Base-by-base conservation (phyloP, 768 basidiomycete genomes). In the Daedaleopsis sinensis region DNA sequence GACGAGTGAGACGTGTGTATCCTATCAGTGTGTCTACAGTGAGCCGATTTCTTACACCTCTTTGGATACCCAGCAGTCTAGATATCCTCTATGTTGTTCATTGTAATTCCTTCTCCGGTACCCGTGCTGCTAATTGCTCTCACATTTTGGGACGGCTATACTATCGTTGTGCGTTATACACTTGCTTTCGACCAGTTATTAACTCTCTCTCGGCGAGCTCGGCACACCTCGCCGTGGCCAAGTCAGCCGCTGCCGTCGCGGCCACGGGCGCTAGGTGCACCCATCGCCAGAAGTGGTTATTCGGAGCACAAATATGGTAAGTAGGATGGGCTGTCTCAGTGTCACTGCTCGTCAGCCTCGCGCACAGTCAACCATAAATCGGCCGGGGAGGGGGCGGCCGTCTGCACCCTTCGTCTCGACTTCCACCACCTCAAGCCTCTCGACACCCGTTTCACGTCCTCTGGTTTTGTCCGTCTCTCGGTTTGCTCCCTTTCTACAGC, bases 1-100 rank as follows among this genome's bases (percentile, higher is more conserved):
- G 76, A 77, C 52, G 81, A 77, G 60, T 71, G 68, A 68, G 59
- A 63, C 27, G 53, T 65, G 63, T 61, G 53, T 54, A 44, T 57
- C 57, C 23, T 39, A 54, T 63, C 35, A 42, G 21, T 32, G 52
- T 65, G 36, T 56, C 50, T 43, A 55, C 43, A 55, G 55, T 52
- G 35, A n/a, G 46, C 24, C 32, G 27, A 16, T 44, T 46, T 47
- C 59, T 61, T 58, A 64, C 62, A 37, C 21, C 15, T 43, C 38
- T 52, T 65, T 57, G 55, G 55, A 71, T 71, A 70, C 71, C 71
- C 70, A 65, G 56, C 64, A 50, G 42, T 62, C 55, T 56, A 61
- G 68, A 67, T 71, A 68, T 70, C 68, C 67, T 68, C 51, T 58
- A 27, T 47, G 46, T 59, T 59, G 21, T 51, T 37, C 43, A 54